These are phyloP conservation scores for Collybia mongolica DNA, from an alignment of 768 basidiomycete species.

Conservation along the genomic window DNA sequence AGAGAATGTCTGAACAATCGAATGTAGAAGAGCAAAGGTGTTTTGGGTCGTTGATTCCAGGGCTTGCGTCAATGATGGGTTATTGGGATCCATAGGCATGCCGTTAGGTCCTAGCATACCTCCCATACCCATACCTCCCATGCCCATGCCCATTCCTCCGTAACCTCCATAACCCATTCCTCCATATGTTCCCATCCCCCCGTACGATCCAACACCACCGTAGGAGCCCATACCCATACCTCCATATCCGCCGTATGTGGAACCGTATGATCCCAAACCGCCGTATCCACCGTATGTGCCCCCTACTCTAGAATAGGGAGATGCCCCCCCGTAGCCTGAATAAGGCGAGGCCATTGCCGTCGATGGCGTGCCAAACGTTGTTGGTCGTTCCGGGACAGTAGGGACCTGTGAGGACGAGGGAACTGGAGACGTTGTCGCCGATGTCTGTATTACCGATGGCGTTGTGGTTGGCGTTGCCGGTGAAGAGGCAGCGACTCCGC, in stretches of 20 bases:
- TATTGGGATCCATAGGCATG: slow-evolving; percentile 46
- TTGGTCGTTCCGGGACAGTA: slow-evolving; percentile 62
- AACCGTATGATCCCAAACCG: slow-evolving; percentile 26
- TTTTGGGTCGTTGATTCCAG: slow-evolving; percentile 89
- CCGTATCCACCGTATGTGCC: slow-evolving; percentile 30
- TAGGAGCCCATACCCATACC: slow-evolving; percentile 34
- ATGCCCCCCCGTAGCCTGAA: slow-evolving; percentile 31
- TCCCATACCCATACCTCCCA: slow-evolving; percentile 32
- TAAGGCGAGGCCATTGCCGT: slow-evolving; percentile 42
- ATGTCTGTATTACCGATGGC: slow-evolving; percentile 23
- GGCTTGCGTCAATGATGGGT: slow-evolving; percentile 76
- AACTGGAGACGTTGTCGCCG: slow-evolving; percentile 11
- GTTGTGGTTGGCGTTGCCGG: slow-evolving; percentile 25
- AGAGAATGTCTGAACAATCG: slow-evolving; percentile 92
- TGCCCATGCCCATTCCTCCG: slow-evolving; percentile 20
- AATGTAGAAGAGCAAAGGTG: slow-evolving; percentile 91
- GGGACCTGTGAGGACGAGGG: slow-evolving; percentile 23
- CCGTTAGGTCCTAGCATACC: slow-evolving; percentile 47
- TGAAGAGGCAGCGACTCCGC: slow-evolving; percentile 33
- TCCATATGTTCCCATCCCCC: slow-evolving; percentile 38
- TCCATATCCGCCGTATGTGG: slow-evolving; percentile 30
- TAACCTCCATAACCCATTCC: slow-evolving; percentile 25
- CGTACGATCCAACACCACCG: slow-evolving; percentile 25
- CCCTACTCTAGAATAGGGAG: slow-evolving; percentile 43
- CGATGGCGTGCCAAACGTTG: slow-evolving; percentile 41